Conservation (phyloP, 2,329 filamentous ascomycete genomes). For the Pseudophaeomoniella oleicola region DNA sequence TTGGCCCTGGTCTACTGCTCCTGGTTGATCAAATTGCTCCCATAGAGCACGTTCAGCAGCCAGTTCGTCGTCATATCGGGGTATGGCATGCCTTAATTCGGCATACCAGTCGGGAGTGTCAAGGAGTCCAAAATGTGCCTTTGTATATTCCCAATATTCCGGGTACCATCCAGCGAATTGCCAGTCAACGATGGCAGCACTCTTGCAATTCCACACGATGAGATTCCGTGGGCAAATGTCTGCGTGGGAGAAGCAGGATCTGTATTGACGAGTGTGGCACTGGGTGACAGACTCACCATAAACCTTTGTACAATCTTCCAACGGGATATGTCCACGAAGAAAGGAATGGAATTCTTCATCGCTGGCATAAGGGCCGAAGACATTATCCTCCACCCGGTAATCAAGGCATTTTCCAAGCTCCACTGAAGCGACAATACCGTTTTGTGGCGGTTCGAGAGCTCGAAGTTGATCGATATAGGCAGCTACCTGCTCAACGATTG, state of each 20-base stretch:
- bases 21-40: too few species aligned
- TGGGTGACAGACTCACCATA: too few species aligned
- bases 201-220: constrained; percentile 10
- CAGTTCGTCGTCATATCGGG: too few species aligned
- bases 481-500: constrained; percentile 10
- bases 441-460: constrained; percentile 11
- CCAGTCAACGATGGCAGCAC: constrained; percentile 16
- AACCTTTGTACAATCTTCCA: too few species aligned
- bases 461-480: constrained; percentile 13
- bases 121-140: too few species aligned
- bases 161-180: constrained; percentile 18
- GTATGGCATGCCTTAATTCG: too few species aligned
- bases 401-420: constrained; percentile 11
- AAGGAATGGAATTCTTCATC: constrained; percentile 6
- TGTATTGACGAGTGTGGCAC: too few species aligned
- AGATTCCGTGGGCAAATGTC: constrained; percentile 15
- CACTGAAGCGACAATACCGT: constrained; percentile 11
- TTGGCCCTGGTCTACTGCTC: too few species aligned
- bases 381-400: too few species aligned
- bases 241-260: constrained; percentile 14
- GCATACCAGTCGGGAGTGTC: too few species aligned
- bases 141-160: constrained; percentile 16
- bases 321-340: too few species aligned
- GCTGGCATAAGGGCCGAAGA: constrained; percentile 12
- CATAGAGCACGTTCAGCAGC: too few species aligned